These are phyloP conservation scores for Acidomyces sp. DNA, from an alignment of 495 filamentous ascomycete genomes.

Conservation along the genomic window DNA sequence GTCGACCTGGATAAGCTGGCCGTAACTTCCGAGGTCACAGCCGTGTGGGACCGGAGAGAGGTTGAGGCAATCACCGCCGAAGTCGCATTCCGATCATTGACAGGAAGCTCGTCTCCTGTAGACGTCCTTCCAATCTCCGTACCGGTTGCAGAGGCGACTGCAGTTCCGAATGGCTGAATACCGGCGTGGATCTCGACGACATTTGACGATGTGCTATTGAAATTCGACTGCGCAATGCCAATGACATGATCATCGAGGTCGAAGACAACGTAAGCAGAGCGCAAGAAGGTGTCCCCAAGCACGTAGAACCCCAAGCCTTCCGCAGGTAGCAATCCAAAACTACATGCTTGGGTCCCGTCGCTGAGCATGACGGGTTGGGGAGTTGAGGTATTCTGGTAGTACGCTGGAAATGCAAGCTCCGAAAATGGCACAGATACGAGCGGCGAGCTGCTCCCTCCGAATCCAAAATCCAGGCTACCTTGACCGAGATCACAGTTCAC, in stretches of 20 bases:
- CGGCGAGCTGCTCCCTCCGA: neutral
- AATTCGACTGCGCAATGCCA: conserved; percentile 66
- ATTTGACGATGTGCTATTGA: conserved; percentile 51
- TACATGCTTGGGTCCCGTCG: neutral
- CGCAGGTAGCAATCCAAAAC: neutral
- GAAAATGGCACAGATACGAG: conserved; percentile 1
- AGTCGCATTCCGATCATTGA: too few species aligned
- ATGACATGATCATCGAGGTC: conserved; percentile 80
- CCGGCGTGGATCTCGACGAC: conserved; percentile 4
- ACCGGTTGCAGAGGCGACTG: too few species aligned
- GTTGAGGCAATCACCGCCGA: too few species aligned
- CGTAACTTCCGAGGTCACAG: too few species aligned
- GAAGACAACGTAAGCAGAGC: conserved; percentile 81
- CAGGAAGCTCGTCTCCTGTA: too few species aligned
- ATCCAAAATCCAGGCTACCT: neutral
- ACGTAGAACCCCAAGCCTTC: conserved; percentile 21
- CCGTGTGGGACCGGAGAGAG: too few species aligned
- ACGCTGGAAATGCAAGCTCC: neutral
- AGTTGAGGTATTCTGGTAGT: neutral
- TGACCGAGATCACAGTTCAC: neutral
- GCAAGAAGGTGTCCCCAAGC: conserved; percentile 80
- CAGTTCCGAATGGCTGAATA: neutral
- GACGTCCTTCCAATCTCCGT: too few species aligned
- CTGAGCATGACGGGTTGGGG: neutral
- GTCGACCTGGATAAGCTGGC: too few species aligned